A percentile compares a stretch with the other conserved stretches of the same genome.
Evolutionary conservation across 176 grass and related monocot genomes (phyloP).

Genomic region (Juncus inflexus): DNA sequence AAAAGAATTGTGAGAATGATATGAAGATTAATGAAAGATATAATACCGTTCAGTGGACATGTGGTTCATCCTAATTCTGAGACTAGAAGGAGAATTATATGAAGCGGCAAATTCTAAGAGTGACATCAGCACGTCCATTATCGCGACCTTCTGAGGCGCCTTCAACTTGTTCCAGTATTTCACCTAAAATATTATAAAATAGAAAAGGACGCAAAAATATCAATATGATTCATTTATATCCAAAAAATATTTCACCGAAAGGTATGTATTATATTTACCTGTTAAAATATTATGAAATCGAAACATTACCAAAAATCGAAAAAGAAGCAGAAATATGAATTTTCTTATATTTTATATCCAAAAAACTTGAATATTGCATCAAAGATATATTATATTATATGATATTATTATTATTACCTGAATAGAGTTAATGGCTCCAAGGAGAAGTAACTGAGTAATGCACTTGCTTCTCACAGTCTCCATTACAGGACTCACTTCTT

Average conservation of each 20-base stretch:
- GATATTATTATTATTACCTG: slow-evolving; percentile 43
- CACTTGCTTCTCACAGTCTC: slow-evolving; percentile 96
- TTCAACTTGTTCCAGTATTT: slow-evolving; percentile 88
- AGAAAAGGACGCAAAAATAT: background rate
- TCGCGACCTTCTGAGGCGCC: slow-evolving; percentile 56
- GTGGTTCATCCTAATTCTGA: slow-evolving; percentile 91
- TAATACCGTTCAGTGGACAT: slow-evolving; percentile 75
- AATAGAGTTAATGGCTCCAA: slow-evolving; percentile 89
- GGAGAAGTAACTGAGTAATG: slow-evolving; percentile 82
- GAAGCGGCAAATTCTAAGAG: slow-evolving; percentile 95
- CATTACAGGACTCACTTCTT: slow-evolving; percentile 67
- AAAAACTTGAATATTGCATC: too few species aligned
- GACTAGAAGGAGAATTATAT: slow-evolving; percentile 93
- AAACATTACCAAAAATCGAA: background rate
- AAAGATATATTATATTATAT: background rate
- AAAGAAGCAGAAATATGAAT: background rate
- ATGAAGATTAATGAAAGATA: slow-evolving; percentile 1
- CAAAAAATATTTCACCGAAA: slow-evolving; percentile 3
- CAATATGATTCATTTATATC: slow-evolving; percentile 22
- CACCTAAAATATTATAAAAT: slow-evolving; percentile 34
- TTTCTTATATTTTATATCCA: too few species aligned
- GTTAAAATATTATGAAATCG: background rate
- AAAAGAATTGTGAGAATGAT: background rate
- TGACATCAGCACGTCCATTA: slow-evolving; percentile 93
- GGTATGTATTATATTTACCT: too few species aligned